Conservation (phyloP, 2,329 filamentous ascomycete genomes). For the Neonectria faginata region DNA sequence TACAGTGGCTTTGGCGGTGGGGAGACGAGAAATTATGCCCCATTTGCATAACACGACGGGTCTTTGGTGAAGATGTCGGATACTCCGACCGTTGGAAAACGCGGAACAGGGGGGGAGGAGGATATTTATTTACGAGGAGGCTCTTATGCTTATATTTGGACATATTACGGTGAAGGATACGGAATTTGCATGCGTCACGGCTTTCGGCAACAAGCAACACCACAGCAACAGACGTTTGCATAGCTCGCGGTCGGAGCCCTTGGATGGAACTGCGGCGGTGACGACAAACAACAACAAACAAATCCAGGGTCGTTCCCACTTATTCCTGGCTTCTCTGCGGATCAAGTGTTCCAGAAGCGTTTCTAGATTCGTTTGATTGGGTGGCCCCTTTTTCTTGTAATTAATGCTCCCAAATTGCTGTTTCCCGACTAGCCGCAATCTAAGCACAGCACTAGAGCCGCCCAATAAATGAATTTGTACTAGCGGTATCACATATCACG, state of each 20-base stretch:
- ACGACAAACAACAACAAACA: too few species aligned
- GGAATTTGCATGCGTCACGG: not conserved
- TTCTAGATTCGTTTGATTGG: not conserved
- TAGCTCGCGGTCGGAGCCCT: not conserved
- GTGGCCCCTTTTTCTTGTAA: not conserved
- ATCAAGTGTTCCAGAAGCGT: not conserved
- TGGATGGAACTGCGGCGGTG: too few species aligned
- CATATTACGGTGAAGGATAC: too few species aligned
- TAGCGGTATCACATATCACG: not conserved
- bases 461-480: not conserved
- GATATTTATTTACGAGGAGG: not conserved
- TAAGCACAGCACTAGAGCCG: not conserved
- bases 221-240: not conserved
- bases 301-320: not conserved
- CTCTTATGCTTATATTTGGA: not conserved
- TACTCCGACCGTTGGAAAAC: not conserved
- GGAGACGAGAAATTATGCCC: not conserved
- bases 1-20: not conserved
- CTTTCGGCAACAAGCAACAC: too few species aligned
- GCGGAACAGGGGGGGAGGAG: not conserved
- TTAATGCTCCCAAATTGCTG: not conserved
- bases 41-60: not conserved
- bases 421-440: conserved; percentile 10
- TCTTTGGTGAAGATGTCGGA: not conserved
- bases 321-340: not conserved